These are phyloP conservation scores for Uncinocarpus reesii DNA, from an alignment of 2,329 filamentous ascomycete species.

Conservation along the genomic window DNA sequence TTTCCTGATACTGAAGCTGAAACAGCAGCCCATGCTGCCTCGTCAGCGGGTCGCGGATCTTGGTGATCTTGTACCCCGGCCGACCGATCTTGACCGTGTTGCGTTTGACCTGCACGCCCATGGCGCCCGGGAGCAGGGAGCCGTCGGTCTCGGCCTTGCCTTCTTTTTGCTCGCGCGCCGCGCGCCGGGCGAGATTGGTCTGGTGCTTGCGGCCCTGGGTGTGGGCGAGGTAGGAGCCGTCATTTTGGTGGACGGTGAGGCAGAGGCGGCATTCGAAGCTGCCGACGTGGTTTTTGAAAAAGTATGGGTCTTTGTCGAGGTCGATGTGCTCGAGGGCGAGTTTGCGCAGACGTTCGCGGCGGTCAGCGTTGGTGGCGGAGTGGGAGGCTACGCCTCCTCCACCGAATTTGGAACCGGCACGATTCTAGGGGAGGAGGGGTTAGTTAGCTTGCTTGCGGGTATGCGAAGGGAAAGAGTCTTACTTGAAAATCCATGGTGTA, in stretches of 20 bases:
- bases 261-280: slow-evolving; percentile 96
- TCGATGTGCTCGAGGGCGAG: slow-evolving; percentile 98
- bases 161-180: slow-evolving; percentile 89
- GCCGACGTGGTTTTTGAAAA: slow-evolving; percentile 99
- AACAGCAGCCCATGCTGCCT: slow-evolving; percentile 87
- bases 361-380: slow-evolving; percentile 89
- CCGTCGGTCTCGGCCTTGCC: slow-evolving; percentile 53
- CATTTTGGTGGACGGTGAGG: slow-evolving; percentile 95
- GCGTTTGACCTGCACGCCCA: slow-evolving; percentile 61
- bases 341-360: slow-evolving; percentile 91
- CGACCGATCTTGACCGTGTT: slow-evolving; percentile 91
- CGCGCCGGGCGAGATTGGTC: slow-evolving; percentile 90
- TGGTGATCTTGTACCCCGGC: slow-evolving; percentile 96
- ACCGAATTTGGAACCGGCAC: slow-evolving; percentile 93
- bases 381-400: slow-evolving; percentile 92
- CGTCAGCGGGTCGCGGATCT: slow-evolving; percentile 79
- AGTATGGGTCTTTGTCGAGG: slow-evolving; percentile 98
- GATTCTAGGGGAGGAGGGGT: slow-evolving; percentile 55
- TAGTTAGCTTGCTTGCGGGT: slow-evolving; percentile 2
- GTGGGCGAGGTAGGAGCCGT: slow-evolving; percentile 96
- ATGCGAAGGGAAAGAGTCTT: slow-evolving; percentile 12
- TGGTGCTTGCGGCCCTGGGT: slow-evolving; percentile 98
- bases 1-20: slow-evolving; percentile 91
- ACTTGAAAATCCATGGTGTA: slow-evolving; percentile 45
- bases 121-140: slow-evolving; percentile 59